Percentiles rank a stretch among this genome's conserved stretches.
Evolutionary conservation across 2,329 filamentous ascomycete species (phyloP).

Genomic region (Piedraia hortae): DNA sequence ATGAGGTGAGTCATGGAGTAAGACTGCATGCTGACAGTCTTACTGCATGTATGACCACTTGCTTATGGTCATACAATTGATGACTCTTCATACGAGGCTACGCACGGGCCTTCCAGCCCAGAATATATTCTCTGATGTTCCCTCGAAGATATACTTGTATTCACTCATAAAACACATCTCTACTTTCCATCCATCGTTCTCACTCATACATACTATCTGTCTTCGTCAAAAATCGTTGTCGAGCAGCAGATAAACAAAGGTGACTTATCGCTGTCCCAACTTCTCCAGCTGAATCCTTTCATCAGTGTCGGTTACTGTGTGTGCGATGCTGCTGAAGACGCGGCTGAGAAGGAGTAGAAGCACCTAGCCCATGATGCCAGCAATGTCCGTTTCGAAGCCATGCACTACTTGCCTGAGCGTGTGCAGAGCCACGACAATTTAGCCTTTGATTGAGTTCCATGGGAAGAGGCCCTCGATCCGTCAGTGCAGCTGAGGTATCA

Average conservation of each 20-base stretch:
- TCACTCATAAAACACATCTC: too few species aligned
- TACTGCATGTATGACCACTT: too few species aligned
- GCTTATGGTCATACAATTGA: too few species aligned
- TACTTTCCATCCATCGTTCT: too few species aligned
- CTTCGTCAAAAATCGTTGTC: too few species aligned
- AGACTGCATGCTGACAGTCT: too few species aligned
- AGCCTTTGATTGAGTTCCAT: conserved; percentile 76
- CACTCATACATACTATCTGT: too few species aligned
- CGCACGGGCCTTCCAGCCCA: too few species aligned
- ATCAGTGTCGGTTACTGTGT: conserved; percentile 70
- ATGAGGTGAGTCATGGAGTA: too few species aligned
- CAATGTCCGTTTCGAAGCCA: conserved; percentile 86
- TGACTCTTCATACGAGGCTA: too few species aligned
- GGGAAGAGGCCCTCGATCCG: conserved; percentile 93
- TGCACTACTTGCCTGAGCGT: conserved; percentile 82
- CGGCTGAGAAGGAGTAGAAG: conserved; percentile 72
- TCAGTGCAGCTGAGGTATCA: conserved; percentile 71
- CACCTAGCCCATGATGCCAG: conserved; percentile 60
- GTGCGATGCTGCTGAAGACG: conserved; percentile 61
- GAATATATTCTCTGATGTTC: too few species aligned
- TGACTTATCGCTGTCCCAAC: conserved; percentile 77
- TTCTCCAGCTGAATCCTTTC: conserved; percentile 88
- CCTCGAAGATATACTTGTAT: too few species aligned
- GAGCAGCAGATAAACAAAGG: conserved; percentile 70
- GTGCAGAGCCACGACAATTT: conserved; percentile 89